Evolutionary conservation across 805 yeast genomes (phyloP).

Genomic region (Saccharomycopsis sp.): DNA sequence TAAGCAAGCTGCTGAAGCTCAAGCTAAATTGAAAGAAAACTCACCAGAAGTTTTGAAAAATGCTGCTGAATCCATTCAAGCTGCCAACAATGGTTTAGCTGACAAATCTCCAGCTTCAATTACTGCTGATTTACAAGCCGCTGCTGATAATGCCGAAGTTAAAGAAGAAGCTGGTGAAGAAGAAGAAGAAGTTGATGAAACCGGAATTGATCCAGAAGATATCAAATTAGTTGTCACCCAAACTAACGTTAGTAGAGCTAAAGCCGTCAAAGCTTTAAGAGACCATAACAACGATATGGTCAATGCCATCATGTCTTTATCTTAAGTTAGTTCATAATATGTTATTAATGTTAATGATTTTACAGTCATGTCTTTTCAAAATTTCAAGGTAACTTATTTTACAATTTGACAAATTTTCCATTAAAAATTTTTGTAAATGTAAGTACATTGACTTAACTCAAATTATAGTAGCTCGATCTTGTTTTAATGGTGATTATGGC

Average conservation of each 20-base stretch:
- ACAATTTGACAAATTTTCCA: too few relatives aligned
- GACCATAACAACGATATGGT: constrained; percentile 90
- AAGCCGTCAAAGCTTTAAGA: constrained; percentile 86
- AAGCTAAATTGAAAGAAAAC: constrained; percentile 46
- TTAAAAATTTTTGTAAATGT: too few relatives aligned
- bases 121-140: constrained; percentile 72
- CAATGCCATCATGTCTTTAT: constrained; percentile 79
- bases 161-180: constrained; percentile 37
- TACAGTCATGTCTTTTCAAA: too few relatives aligned
- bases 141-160: constrained; percentile 39
- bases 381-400: too few relatives aligned
- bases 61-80: constrained; percentile 33
- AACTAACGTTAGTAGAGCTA: constrained; percentile 78
- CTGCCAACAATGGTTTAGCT: constrained; percentile 37
- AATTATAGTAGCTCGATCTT: too few relatives aligned
- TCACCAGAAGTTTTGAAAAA: constrained; percentile 34
- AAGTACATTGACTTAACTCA: too few relatives aligned
- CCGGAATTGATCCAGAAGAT: constrained; percentile 76
- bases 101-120: constrained; percentile 48
- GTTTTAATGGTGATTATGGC: too few relatives aligned
- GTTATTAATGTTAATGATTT: too few relatives aligned
- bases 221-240: constrained; percentile 83
- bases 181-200: constrained; percentile 70
- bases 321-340: neutral
- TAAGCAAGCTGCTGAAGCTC: constrained; percentile 75